These are phyloP conservation scores for Apiospora marii DNA, from an alignment of 2,329 filamentous ascomycete species.

Conservation along the genomic window DNA sequence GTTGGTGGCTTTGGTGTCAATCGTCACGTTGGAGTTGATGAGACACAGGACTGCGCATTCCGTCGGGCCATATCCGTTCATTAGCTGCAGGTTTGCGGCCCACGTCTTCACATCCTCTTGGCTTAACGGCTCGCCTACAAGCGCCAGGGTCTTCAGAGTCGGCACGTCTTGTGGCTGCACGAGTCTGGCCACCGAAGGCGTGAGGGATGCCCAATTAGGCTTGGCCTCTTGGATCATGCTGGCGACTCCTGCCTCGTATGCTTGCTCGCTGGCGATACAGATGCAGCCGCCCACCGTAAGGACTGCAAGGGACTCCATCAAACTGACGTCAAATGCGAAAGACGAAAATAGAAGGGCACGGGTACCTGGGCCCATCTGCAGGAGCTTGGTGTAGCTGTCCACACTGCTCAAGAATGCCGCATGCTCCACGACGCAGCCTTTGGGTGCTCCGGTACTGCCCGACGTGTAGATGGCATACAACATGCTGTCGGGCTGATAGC, in stretches of 20 bases:
- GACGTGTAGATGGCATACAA: slow-evolving; percentile 27
- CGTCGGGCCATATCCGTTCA: slow-evolving; percentile 2
- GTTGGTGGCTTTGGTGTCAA: neutral
- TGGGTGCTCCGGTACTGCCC: slow-evolving; percentile 28
- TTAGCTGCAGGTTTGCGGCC: neutral
- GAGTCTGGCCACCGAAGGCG: slow-evolving; percentile 24
- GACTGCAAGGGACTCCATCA: slow-evolving; percentile 23
- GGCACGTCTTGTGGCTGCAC: slow-evolving; percentile 25
- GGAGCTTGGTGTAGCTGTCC: neutral
- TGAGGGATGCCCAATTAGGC: slow-evolving; percentile 25
- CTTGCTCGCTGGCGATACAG: slow-evolving; percentile 25
- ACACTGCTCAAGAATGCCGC: slow-evolving; percentile 21
- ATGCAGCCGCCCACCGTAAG: slow-evolving; percentile 24
- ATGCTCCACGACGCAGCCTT: slow-evolving; percentile 28
- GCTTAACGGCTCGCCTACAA: slow-evolving; percentile 24
- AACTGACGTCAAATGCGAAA: slow-evolving; percentile 26
- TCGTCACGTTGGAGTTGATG: neutral
- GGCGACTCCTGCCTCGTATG: slow-evolving; percentile 5
- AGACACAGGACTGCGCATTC: slow-evolving; percentile 6
- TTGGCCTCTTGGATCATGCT: slow-evolving; percentile 24
- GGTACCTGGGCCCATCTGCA: slow-evolving; percentile 60
- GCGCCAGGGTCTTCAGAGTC: slow-evolving; percentile 22
- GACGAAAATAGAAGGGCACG: slow-evolving; percentile 33
- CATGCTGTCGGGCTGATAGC: neutral
- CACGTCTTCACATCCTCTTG: slow-evolving; percentile 23